Evolutionary conservation across 2,329 filamentous ascomycete species (phyloP).

Genomic region (Beauveria caledonica): DNA sequence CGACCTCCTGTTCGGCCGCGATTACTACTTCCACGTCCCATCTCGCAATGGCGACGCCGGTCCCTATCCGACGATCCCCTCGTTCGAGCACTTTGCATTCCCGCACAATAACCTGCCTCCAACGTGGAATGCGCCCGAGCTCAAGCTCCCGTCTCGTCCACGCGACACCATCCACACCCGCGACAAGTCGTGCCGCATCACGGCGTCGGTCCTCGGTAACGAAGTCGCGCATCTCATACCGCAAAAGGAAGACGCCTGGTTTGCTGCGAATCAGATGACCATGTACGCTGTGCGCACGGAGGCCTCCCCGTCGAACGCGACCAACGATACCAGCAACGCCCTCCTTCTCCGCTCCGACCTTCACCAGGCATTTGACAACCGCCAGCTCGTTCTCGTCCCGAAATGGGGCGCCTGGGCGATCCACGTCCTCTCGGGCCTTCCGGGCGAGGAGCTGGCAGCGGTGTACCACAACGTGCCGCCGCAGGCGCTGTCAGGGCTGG

Average conservation of each 20-base stretch:
- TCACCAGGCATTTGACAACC: neutral
- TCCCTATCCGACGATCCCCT: neutral
- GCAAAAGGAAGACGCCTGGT: neutral
- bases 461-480: neutral
- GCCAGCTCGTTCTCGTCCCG: neutral
- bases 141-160: neutral
- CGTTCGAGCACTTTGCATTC: neutral
- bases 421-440: neutral
- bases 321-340: neutral
- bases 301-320: neutral
- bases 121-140: neutral
- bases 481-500: neutral
- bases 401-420: neutral
- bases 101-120: conserved; percentile 1
- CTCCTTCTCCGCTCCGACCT: neutral
- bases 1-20: neutral
- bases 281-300: neutral
- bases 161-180: neutral
- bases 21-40: neutral
- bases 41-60: neutral
- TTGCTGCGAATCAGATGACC: neutral
- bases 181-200: neutral
- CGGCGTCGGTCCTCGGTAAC: neutral
- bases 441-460: neutral
- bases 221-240: neutral